phyloP scores from a whole-genome alignment of 148 eudicot genomes.

The Spergularia bocconei region DNA sequence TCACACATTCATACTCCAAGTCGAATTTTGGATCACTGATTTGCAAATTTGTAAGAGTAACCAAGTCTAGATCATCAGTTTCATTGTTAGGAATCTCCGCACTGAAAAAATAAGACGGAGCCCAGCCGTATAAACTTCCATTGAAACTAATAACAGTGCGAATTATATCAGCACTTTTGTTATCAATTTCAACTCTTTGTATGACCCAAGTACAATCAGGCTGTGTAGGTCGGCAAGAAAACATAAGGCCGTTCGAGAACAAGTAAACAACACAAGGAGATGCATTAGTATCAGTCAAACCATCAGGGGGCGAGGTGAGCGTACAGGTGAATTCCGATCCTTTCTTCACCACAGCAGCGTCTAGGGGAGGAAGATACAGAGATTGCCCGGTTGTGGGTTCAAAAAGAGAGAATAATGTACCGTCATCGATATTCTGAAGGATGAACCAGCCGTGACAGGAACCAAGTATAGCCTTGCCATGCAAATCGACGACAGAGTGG shows the following conservation, averaged over 20 bases:
- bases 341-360: neutral
- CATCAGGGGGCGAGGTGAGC: no score
- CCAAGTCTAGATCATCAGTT: neutral
- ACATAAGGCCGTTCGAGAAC: neutral
- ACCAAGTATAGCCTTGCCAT: neutral
- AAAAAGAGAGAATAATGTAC: neutral
- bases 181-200: no score
- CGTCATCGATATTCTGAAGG: neutral
- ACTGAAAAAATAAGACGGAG: no score
- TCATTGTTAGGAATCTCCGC: no score
- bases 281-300: no score
- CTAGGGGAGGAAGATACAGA: neutral
- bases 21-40: neutral
- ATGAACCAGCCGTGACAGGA: conserved; percentile 6
- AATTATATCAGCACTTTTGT: no score
- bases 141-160: no score
- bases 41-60: neutral
- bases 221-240: no score
- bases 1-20: neutral
- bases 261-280: neutral
- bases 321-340: no score
- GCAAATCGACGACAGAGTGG: no score
- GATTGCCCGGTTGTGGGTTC: neutral
- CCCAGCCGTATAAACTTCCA: no score
- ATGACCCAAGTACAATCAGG: no score